These are phyloP conservation scores for Xylaria acuta DNA, from an alignment of 495 filamentous ascomycete genomes.

Conservation along the genomic window DNA sequence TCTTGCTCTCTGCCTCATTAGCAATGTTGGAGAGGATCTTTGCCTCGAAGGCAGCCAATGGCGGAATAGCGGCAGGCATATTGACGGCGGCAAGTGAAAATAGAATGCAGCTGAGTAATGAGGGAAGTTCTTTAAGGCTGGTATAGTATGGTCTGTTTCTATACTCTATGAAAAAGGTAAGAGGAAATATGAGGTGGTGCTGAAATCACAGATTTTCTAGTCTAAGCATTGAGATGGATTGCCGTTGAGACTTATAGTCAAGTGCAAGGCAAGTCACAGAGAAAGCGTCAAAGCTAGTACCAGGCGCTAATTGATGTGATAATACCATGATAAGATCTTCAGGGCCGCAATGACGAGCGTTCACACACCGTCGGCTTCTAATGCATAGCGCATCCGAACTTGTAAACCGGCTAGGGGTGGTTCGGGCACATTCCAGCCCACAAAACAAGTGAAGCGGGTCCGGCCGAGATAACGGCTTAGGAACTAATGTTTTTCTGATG, in stretches of 20 bases:
- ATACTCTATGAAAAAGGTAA: background rate
- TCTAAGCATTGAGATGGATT: background rate
- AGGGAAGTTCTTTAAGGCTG: background rate
- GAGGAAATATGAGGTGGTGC: background rate
- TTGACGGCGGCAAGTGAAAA: constrained; percentile 12
- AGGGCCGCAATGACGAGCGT: background rate
- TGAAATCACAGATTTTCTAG: background rate
- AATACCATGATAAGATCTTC: constrained; percentile 1
- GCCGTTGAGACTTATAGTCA: background rate
- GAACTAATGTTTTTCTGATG: constrained; percentile 24
- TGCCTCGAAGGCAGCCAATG: constrained; percentile 23
- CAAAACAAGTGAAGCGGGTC: constrained; percentile 31
- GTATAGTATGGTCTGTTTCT: background rate
- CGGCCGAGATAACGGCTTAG: constrained; percentile 12
- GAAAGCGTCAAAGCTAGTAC: background rate
- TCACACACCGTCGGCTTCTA: background rate
- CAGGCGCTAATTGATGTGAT: background rate
- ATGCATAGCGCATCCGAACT: background rate
- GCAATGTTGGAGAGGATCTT: constrained; percentile 24
- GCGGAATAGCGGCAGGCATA: constrained; percentile 45
- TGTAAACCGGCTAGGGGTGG: background rate
- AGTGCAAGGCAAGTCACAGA: background rate
- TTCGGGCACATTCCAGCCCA: background rate
- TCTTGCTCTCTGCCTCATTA: constrained; percentile 36
- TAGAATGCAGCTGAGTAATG: background rate